phyloP scores from a whole-genome alignment of 176 grass and related monocot species.

The Oryza longistaminata region DNA sequence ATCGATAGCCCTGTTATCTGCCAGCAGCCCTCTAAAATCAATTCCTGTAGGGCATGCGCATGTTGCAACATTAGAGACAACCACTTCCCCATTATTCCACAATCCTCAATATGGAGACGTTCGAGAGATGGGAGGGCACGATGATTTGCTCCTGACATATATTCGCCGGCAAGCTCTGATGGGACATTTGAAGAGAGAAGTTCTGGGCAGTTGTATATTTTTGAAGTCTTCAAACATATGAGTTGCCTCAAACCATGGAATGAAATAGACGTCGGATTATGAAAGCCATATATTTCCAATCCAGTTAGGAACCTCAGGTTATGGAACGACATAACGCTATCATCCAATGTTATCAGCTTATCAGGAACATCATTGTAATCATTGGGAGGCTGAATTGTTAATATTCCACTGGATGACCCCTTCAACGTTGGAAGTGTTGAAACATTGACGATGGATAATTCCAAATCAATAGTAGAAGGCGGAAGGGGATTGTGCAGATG shows the following conservation, averaged over 20 bases:
- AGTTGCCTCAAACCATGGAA: background rate
- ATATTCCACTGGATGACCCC: no score
- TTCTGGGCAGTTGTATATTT: rapidly evolving
- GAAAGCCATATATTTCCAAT: background rate
- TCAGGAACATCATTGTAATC: no score
- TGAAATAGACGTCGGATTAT: background rate
- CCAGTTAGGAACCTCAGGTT: background rate
- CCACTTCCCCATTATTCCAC: background rate
- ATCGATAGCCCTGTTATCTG: background rate
- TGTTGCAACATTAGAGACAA: background rate
- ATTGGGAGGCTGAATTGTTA: no score
- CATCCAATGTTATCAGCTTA: background rate
- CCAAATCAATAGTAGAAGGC: background rate
- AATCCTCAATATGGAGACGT: rapidly evolving
- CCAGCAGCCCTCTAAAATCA: rapidly evolving
- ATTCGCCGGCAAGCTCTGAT: background rate
- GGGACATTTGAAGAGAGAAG: constrained; percentile 1
- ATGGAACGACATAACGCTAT: constrained; percentile 21
- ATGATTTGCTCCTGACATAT: background rate
- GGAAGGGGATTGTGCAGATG: background rate
- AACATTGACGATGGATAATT: background rate
- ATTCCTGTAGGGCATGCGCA: background rate
- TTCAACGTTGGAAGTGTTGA: background rate
- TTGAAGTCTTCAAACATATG: background rate
- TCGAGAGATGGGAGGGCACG: background rate